Conservation (phyloP, 2,329 filamentous ascomycete species). For the Aspergillus terreus region DNA sequence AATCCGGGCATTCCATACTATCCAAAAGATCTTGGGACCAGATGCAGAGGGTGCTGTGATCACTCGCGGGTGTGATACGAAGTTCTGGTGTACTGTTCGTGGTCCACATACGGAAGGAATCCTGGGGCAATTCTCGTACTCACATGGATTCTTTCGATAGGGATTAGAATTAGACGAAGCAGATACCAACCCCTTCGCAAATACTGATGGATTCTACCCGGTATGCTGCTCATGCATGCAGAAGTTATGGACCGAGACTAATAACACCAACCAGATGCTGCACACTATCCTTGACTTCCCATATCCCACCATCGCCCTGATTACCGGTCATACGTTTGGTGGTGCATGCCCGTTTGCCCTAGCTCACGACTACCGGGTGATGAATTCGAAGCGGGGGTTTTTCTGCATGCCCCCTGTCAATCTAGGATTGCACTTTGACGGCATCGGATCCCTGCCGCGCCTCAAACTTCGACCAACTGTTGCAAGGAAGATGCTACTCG, state of each 20-base stretch:
- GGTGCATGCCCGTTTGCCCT: constrained; percentile 48
- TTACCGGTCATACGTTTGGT: constrained; percentile 50
- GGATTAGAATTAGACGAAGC: constrained; percentile 47
- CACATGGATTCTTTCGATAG: constrained; percentile 4
- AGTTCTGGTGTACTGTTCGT: constrained; percentile 46
- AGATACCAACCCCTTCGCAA: constrained; percentile 51
- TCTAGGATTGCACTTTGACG: constrained; percentile 54
- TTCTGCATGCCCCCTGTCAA: constrained; percentile 53
- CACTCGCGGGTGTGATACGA: constrained; percentile 48
- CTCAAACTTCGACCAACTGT: constrained; percentile 50
- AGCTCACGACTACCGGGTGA: constrained; percentile 46
- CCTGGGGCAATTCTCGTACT: background rate
- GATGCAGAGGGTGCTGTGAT: constrained; percentile 52
- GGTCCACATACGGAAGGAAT: background rate
- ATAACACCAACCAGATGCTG: constrained; percentile 30
- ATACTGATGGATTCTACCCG: constrained; percentile 56
- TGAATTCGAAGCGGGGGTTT: constrained; percentile 47
- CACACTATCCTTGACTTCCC: constrained; percentile 50
- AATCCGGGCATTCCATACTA: constrained; percentile 47
- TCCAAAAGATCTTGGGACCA: constrained; percentile 46
- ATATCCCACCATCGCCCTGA: constrained; percentile 45
- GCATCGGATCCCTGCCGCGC: constrained; percentile 51
- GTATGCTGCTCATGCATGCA: constrained; percentile 30
- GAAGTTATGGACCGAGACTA: background rate
- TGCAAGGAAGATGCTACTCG: constrained; percentile 55